Evolutionary conservation across 176 grass and related monocot genomes (phyloP).

Genomic region (Eleusine indica): DNA sequence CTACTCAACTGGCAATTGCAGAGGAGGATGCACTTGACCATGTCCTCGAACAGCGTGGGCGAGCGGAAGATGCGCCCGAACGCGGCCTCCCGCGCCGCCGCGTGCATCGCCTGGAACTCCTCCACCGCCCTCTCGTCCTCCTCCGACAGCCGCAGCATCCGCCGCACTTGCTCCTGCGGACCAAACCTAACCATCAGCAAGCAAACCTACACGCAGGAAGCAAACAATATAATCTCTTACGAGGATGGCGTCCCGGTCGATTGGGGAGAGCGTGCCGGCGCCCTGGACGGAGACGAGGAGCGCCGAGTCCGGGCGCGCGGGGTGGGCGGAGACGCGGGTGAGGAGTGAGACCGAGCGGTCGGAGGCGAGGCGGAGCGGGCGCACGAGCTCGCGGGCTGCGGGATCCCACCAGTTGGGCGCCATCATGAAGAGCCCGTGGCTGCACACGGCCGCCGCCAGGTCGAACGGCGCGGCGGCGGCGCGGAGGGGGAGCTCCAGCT

Average conservation of each 20-base stretch:
- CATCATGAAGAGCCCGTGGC: conserved; percentile 96
- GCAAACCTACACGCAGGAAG: neutral
- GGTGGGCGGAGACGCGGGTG: conserved; percentile 55
- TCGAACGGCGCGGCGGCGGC: conserved; percentile 51
- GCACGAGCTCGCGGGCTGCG: conserved; percentile 48
- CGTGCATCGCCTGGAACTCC: conserved; percentile 69
- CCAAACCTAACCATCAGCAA: neutral
- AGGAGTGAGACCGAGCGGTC: conserved; percentile 45
- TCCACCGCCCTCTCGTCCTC: conserved; percentile 39
- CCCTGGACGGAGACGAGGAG: conserved; percentile 64
- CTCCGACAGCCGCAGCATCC: conserved; percentile 74
- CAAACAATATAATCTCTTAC: neutral
- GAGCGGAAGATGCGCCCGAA: conserved; percentile 82
- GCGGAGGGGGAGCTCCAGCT: conserved; percentile 40
- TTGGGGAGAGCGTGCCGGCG: conserved; percentile 38
- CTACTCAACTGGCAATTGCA: conserved; percentile 73
- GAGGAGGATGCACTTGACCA: conserved; percentile 90
- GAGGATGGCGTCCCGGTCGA: conserved; percentile 57
- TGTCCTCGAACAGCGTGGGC: conserved; percentile 80
- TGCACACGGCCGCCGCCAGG: conserved; percentile 78
- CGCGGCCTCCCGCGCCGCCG: conserved; percentile 45
- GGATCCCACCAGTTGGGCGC: conserved; percentile 84
- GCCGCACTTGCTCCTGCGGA: conserved; percentile 64
- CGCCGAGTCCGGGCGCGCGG: conserved; percentile 15
- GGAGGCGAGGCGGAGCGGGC: conserved; percentile 78